These are phyloP conservation scores for Ascochyta lentis DNA, from an alignment of 2,329 filamentous ascomycete genomes.

Conservation along the genomic window DNA sequence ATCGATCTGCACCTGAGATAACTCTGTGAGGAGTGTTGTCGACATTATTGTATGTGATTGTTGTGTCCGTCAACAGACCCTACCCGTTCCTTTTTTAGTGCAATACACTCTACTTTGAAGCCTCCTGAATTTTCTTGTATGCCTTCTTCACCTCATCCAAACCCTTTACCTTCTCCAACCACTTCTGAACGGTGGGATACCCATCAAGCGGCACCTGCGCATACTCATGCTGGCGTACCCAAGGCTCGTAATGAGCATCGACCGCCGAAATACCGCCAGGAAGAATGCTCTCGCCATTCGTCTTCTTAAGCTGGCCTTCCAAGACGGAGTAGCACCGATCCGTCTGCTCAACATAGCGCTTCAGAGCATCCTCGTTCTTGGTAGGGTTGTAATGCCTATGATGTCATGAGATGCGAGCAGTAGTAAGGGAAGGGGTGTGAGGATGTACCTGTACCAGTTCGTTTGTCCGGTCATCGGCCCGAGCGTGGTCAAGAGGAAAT, in stretches of 20 bases:
- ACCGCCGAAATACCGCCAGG: slow-evolving; percentile 11
- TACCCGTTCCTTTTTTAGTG: no score
- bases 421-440: no score
- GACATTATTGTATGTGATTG: no score
- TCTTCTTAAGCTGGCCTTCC: slow-evolving; percentile 15
- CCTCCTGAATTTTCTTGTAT: slow-evolving; percentile 27
- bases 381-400: slow-evolving; percentile 8
- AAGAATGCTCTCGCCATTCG: slow-evolving; percentile 7
- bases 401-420: background rate
- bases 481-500: slow-evolving; percentile 12
- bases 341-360: slow-evolving; percentile 15
- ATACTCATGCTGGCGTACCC: slow-evolving; percentile 13
- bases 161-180: slow-evolving; percentile 47
- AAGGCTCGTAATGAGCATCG: slow-evolving; percentile 15
- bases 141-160: slow-evolving; percentile 19
- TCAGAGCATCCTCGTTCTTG: slow-evolving; percentile 15
- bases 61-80: no score
- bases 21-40: background rate
- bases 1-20: no score
- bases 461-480: slow-evolving; percentile 16
- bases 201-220: slow-evolving; percentile 13
- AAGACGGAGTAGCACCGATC: slow-evolving; percentile 11
- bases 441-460: slow-evolving; percentile 13
- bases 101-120: slow-evolving; percentile 60
- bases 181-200: slow-evolving; percentile 74